These are phyloP conservation scores for Diaporthe sp. DNA, from an alignment of 2,329 filamentous ascomycete genomes.

Conservation along the genomic window DNA sequence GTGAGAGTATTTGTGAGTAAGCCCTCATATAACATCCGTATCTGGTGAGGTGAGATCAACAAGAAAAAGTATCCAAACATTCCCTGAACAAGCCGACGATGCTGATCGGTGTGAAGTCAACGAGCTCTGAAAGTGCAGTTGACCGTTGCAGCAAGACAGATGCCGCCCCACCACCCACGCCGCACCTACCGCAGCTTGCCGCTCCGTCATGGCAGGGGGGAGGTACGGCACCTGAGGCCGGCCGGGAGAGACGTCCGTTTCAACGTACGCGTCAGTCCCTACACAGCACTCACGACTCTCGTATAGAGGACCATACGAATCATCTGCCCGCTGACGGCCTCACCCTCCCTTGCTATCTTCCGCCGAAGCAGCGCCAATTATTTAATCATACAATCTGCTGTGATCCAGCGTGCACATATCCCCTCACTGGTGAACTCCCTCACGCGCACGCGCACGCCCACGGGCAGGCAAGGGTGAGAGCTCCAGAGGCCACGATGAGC, in stretches of 20 bases:
- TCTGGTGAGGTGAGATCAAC: not conserved
- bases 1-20: not conserved
- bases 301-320: not conserved
- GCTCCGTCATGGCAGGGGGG: too few relatives aligned
- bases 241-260: not conserved
- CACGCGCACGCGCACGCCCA: not conserved
- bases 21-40: too few relatives aligned
- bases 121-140: not conserved
- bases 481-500: conserved; percentile 20
- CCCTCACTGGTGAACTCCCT: not conserved
- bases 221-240: not conserved
- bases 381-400: too few relatives aligned
- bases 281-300: not conserved
- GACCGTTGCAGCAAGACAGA: not conserved
- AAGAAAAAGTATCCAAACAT: not conserved
- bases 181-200: too few relatives aligned
- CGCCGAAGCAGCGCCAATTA: not conserved
- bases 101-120: not conserved
- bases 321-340: not conserved
- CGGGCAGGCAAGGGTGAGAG: not conserved
- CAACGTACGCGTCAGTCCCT: not conserved
- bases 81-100: not conserved
- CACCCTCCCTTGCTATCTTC: not conserved
- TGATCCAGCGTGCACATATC: not conserved
- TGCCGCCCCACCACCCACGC: too few relatives aligned